phyloP scores from a whole-genome alignment of 805 yeast species.

The Limtongia smithiae region DNA sequence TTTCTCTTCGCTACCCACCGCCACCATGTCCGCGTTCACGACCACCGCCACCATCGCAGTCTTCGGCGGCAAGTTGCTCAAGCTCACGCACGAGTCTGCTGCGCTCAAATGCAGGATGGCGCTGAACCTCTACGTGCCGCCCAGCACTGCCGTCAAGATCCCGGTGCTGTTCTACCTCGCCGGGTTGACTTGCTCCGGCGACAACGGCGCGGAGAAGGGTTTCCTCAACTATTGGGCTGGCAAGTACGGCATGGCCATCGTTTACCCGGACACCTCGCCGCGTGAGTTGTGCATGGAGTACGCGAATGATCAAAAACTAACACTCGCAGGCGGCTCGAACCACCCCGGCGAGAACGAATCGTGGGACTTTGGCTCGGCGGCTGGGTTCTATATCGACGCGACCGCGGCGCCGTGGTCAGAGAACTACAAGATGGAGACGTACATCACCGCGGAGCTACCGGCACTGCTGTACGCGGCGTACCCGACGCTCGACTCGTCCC shows the following conservation, averaged over 20 bases:
- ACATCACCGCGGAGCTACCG: constrained; percentile 72
- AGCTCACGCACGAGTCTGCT: constrained; percentile 68
- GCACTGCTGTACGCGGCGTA: constrained; percentile 44
- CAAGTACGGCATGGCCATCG: constrained; percentile 77
- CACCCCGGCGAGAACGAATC: constrained; percentile 75
- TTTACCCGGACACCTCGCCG: constrained; percentile 96
- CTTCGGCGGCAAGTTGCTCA: constrained; percentile 73
- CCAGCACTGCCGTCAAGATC: constrained; percentile 37
- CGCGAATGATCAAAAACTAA: too few species aligned
- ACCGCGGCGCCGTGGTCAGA: constrained; percentile 64
- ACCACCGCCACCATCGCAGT: constrained; percentile 52
- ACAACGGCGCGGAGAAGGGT: constrained; percentile 92
- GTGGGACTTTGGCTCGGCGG: constrained; percentile 92
- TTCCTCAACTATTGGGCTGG: constrained; percentile 77
- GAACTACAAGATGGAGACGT: constrained; percentile 83
- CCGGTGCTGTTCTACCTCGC: constrained; percentile 81
- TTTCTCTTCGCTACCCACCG: too few species aligned
- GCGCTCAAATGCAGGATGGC: constrained; percentile 70
- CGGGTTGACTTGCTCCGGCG: constrained; percentile 90
- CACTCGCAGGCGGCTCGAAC: constrained; percentile 48
- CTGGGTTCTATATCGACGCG: constrained; percentile 91
- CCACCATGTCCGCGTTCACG: constrained; percentile 41
- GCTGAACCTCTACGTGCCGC: constrained; percentile 78
- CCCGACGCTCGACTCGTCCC: constrained; percentile 50
- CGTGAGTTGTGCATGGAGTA: constrained; percentile 44